phyloP scores from a whole-genome alignment of 1,284 basidiomycete genomes.

The Waitea zeae region DNA sequence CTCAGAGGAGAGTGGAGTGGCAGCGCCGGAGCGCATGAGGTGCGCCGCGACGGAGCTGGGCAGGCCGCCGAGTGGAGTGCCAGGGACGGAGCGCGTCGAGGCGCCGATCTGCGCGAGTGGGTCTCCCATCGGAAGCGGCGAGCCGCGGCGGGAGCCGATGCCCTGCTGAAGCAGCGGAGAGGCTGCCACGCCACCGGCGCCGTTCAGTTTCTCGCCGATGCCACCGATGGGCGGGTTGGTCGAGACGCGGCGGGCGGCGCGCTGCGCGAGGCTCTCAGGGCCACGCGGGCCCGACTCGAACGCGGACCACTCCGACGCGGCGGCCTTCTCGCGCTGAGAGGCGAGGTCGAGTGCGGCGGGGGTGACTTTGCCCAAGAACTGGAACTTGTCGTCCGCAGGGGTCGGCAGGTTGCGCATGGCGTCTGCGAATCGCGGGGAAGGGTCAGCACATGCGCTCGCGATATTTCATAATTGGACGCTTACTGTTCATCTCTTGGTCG shows the following conservation, averaged over 20 bases:
- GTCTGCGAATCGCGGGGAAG: conserved; percentile 26
- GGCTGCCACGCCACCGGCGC: conserved; percentile 25
- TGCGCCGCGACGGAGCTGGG: conserved; percentile 24
- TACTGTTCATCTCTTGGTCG: conserved; percentile 83
- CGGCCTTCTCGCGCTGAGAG: no score
- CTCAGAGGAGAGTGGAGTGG: conserved; percentile 50
- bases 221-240: conserved; percentile 57
- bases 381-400: conserved; percentile 82
- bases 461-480: conserved; percentile 21
- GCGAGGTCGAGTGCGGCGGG: conserved; percentile 89
- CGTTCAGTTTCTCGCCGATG: conserved; percentile 32
- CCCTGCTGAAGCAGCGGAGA: conserved; percentile 40
- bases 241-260: conserved; percentile 44
- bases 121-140: conserved; percentile 23
- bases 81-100: conserved; percentile 57
- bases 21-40: conserved; percentile 46
- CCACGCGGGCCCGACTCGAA: conserved; percentile 53
- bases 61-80: conserved; percentile 46
- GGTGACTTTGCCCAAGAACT: conserved; percentile 59
- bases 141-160: conserved; percentile 46
- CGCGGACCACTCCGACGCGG: conserved; percentile 93
- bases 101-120: conserved; percentile 38
- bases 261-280: conserved; percentile 32
- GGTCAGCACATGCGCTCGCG: not conserved
- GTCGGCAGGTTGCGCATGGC: conserved; percentile 85